Percentiles rank a stretch among this genome's conserved stretches.
Evolutionary conservation across 2,329 filamentous ascomycete species (phyloP).

Genomic region (Pseudocercospora fijiensis): DNA sequence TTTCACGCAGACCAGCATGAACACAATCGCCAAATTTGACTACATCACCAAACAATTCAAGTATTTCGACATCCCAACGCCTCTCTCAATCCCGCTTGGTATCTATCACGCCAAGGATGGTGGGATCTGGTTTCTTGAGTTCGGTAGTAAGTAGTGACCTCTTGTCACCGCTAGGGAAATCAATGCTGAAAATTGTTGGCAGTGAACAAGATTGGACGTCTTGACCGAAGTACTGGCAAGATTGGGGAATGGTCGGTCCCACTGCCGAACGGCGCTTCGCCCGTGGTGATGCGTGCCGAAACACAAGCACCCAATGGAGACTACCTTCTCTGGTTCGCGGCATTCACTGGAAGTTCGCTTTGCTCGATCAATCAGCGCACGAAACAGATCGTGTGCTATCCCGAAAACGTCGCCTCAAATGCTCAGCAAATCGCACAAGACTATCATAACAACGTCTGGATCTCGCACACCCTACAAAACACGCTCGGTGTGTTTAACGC

Average conservation of each 20-base stretch:
- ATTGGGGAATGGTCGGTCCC: slow-evolving; percentile 19
- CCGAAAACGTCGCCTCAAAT: slow-evolving; percentile 1
- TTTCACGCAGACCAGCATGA: slow-evolving; percentile 12
- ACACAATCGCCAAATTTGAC: slow-evolving; percentile 12
- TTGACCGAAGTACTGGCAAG: slow-evolving; percentile 15
- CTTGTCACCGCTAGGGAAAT: neutral
- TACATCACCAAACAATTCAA: slow-evolving; percentile 10
- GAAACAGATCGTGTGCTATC: slow-evolving; percentile 8
- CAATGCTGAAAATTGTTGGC: neutral
- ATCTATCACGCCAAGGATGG: slow-evolving; percentile 15
- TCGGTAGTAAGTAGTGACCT: neutral
- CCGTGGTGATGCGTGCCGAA: slow-evolving; percentile 14
- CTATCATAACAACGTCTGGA: slow-evolving; percentile 12
- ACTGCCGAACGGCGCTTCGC: neutral
- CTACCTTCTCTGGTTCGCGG: slow-evolving; percentile 14
- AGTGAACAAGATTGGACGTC: slow-evolving; percentile 14
- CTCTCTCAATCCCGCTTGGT: neutral
- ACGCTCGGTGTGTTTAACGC: slow-evolving; percentile 12
- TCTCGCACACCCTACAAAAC: slow-evolving; percentile 6
- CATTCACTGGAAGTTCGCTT: neutral
- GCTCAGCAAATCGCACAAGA: slow-evolving; percentile 10
- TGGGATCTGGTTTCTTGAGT: slow-evolving; percentile 15
- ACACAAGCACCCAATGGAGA: slow-evolving; percentile 10
- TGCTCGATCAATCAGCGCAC: slow-evolving; percentile 8
- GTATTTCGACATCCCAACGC: slow-evolving; percentile 11